These are phyloP conservation scores for Physcomitrellopsis africana DNA, from an alignment of 225 moss, liverwort and hornwort species.

Conservation along the genomic window DNA sequence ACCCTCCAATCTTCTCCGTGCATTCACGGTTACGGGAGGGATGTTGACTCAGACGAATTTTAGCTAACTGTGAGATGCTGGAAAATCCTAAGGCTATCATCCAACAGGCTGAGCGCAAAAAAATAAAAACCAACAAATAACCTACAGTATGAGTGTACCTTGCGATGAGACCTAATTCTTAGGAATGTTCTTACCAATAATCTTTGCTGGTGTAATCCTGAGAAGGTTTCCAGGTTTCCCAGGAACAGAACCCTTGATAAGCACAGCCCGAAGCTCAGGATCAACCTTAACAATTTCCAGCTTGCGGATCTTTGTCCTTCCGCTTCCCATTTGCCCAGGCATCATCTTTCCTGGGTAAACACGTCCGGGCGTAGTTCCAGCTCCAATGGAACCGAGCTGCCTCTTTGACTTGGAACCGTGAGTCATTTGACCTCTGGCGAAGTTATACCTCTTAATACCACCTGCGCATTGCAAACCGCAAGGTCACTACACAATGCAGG, in stretches of 20 bases:
- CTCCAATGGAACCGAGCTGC: slow-evolving; percentile 86
- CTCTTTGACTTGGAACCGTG: slow-evolving; percentile 94
- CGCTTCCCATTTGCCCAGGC: slow-evolving; percentile 87
- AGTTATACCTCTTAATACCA: slow-evolving; percentile 85
- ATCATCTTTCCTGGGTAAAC: slow-evolving; percentile 95
- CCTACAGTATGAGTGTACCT: slow-evolving; percentile 4
- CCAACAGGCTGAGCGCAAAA: not conserved
- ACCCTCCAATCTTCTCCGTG: not conserved
- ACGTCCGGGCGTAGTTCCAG: slow-evolving; percentile 93
- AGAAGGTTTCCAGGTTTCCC: slow-evolving; percentile 91
- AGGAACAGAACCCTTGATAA: slow-evolving; percentile 79
- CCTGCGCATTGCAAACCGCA: slow-evolving; percentile 44
- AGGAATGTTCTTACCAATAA: slow-evolving; percentile 91
- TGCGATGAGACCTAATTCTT: slow-evolving; percentile 42
- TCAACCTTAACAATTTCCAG: slow-evolving; percentile 86
- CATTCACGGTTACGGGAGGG: not conserved
- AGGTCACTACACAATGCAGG: no score
- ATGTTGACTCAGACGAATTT: not conserved
- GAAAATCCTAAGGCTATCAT: not conserved
- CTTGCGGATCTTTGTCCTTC: slow-evolving; percentile 76
- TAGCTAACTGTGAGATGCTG: not conserved
- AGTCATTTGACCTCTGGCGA: slow-evolving; percentile 79
- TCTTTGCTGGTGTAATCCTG: slow-evolving; percentile 88
- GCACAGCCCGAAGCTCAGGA: slow-evolving; percentile 74
- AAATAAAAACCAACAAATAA: not conserved